Base-by-base conservation (phyloP, 176 grass and related monocot genomes). In the Aegilops umbellulata region DNA sequence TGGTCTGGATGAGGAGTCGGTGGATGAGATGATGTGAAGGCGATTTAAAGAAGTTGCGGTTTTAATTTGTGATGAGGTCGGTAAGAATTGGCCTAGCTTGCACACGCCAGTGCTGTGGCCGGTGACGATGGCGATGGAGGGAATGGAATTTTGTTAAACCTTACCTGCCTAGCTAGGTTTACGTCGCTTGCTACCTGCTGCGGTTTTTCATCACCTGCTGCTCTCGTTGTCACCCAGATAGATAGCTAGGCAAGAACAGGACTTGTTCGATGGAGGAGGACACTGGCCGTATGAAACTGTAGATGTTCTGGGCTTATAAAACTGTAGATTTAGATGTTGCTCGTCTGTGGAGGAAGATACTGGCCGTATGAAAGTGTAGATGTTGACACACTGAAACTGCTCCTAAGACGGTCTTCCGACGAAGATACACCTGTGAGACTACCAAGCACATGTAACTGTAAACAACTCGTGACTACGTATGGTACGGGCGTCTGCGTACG, bases 61-160 rank as follows among this genome's bases (percentile, higher is more conserved):
- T 77, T 77, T 51, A 57, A 32, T 77, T 57, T 20, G 34, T 35
- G 46, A 3, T n/a, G 26, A 7, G 2, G 46, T 22, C 74, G 70
- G 69, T 72, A 26, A 16, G 26, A 76, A 72, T 47, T 42, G 67
- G n/a, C 19, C 11, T 64, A 62, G 23, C 23, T 26, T 8, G 38
- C 46, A 16, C 0, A 49, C 14, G 4, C 20, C 14, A 1, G 27
- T 5, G 49, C 53, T 60, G 70, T 87, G 13, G 70, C 75, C 79
- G 32, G 70, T 82, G 79, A 14, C 60, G 86, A 82, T 6, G 82
- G 77, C 32, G 82, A 89, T 36, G 3, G 66, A 7, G 3, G 73
- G 30, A 19, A 24, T 46, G 68, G 20, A 47, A 47, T 74, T 71
- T 22, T 10, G 32, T 69, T 69, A 69, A 46, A 67, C 65, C 51